Conservation (phyloP, 257 asterid genomes). For the Paulownia fortunei region DNA sequence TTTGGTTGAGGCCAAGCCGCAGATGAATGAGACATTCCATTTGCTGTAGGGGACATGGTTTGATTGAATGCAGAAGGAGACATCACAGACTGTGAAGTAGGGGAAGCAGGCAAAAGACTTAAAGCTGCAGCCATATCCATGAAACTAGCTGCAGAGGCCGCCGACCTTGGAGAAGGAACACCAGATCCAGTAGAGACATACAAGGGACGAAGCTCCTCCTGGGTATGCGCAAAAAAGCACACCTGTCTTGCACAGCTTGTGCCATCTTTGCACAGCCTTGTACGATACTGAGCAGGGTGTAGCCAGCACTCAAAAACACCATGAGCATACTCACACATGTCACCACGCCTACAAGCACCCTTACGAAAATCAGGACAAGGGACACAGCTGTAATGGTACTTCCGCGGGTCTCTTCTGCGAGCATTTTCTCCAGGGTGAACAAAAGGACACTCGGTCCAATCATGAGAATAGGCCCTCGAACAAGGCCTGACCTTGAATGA, state of each 20-base stretch:
- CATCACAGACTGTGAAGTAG: conserved; percentile 72
- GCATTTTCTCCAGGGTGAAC: conserved; percentile 88
- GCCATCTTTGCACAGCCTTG: conserved; percentile 78
- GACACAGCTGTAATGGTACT: conserved; percentile 79
- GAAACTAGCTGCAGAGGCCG: conserved; percentile 63
- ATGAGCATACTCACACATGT: conserved; percentile 85
- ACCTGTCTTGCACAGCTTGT: conserved; percentile 72
- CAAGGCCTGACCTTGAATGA: conserved; percentile 80
- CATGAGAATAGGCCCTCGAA: conserved; percentile 85
- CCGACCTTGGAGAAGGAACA: conserved; percentile 71
- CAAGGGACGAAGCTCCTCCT: conserved; percentile 79
- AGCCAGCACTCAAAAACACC: conserved; percentile 90
- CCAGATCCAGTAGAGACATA: conserved; percentile 82
- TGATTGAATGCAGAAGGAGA: conserved; percentile 64
- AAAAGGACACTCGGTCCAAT: conserved; percentile 90
- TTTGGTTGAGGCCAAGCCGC: conserved; percentile 74
- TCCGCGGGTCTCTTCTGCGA: conserved; percentile 78
- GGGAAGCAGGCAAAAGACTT: conserved; percentile 75
- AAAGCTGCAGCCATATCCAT: conserved; percentile 86
- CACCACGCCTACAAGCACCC: conserved; percentile 78
- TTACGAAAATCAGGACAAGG: conserved; percentile 86
- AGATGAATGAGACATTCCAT: conserved; percentile 60
- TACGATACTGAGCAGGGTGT: conserved; percentile 87
- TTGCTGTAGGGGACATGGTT: conserved; percentile 69
- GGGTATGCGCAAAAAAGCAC: conserved; percentile 77